Conservation (phyloP, 2,329 filamentous ascomycete genomes). For the Hypoxylon rubiginosum region DNA sequence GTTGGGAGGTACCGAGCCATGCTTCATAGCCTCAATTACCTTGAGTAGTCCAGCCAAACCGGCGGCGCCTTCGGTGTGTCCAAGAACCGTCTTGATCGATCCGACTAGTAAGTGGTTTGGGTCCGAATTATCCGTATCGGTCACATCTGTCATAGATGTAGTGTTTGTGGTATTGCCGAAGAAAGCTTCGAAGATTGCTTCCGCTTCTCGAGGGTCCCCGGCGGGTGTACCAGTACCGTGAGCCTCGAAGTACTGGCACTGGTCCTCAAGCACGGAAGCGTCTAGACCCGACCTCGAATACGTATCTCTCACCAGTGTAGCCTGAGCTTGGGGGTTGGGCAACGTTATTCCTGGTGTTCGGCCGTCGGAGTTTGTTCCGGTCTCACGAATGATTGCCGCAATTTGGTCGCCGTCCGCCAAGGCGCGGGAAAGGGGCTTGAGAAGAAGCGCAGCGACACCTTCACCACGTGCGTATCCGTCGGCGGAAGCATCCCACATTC, state of each 20-base stretch:
- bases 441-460: slow-evolving; percentile 63
- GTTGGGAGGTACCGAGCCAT: slow-evolving; percentile 58
- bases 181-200: slow-evolving; percentile 59
- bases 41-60: slow-evolving; percentile 64
- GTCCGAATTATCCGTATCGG: not conserved
- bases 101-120: slow-evolving; percentile 54
- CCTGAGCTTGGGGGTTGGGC: slow-evolving; percentile 63
- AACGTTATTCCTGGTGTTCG: slow-evolving; percentile 66
- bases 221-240: slow-evolving; percentile 59
- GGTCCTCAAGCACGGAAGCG: slow-evolving; percentile 48
- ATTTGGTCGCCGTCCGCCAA: slow-evolving; percentile 63
- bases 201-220: slow-evolving; percentile 60
- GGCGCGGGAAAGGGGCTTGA: slow-evolving; percentile 66
- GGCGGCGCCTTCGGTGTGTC: slow-evolving; percentile 65
- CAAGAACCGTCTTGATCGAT: slow-evolving; percentile 61
- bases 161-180: slow-evolving; percentile 44
- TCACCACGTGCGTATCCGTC: slow-evolving; percentile 72
- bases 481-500: slow-evolving; percentile 64
- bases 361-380: slow-evolving; percentile 65
- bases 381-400: slow-evolving; percentile 62
- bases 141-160: slow-evolving; percentile 5
- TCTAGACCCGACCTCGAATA: slow-evolving; percentile 61
- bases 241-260: slow-evolving; percentile 63
- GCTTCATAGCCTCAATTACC: slow-evolving; percentile 57
- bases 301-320: slow-evolving; percentile 58